These are phyloP conservation scores for Phytophthora colocasiae DNA, from an alignment of 352 stramenopile genomes.

Conservation along the genomic window DNA sequence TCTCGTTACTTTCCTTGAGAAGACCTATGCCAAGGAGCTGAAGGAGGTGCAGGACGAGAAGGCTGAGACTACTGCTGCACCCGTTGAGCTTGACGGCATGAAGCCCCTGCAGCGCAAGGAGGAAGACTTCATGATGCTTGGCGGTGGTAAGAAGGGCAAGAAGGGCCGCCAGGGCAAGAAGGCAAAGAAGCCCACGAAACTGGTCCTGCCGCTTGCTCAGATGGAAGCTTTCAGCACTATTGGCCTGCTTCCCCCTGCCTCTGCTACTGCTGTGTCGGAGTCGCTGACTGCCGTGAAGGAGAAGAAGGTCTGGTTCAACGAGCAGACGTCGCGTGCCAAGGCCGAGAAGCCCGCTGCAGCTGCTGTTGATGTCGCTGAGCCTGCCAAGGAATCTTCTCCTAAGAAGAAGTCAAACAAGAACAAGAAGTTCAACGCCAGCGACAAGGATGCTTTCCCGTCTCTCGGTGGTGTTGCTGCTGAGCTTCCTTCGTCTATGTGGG, in stretches of 20 bases:
- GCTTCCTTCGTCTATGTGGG: slow-evolving; percentile 62
- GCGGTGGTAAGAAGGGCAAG: slow-evolving; percentile 72
- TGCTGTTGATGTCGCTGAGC: slow-evolving; percentile 23
- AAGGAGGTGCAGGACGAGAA: slow-evolving; percentile 59
- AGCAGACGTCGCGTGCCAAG: slow-evolving; percentile 65
- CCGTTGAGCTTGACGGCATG: slow-evolving; percentile 92
- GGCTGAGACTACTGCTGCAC: slow-evolving; percentile 40
- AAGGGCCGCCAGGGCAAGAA: slow-evolving; percentile 75
- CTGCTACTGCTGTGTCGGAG: slow-evolving; percentile 79
- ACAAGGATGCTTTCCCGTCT: slow-evolving; percentile 84
- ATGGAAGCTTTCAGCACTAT: slow-evolving; percentile 94
- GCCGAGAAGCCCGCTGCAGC: slow-evolving; percentile 42
- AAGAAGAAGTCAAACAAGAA: slow-evolving; percentile 81
- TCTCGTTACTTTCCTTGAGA: slow-evolving; percentile 93
- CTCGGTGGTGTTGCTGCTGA: slow-evolving; percentile 61
- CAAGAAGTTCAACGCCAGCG: slow-evolving; percentile 85
- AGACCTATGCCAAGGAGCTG: slow-evolving; percentile 90
- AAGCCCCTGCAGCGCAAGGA: slow-evolving; percentile 91
- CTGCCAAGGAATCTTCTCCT: slow-evolving; percentile 47
- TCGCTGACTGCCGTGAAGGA: slow-evolving; percentile 94
- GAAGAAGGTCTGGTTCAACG: slow-evolving; percentile 94
- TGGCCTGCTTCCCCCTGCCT: slow-evolving; percentile 90
- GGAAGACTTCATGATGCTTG: slow-evolving; percentile 85
- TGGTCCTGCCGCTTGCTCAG: slow-evolving; percentile 80
- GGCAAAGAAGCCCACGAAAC: slow-evolving; percentile 80